Percentiles rank a stretch among this genome's conserved stretches.
phyloP scores from a whole-genome alignment of 2,329 filamentous ascomycete genomes.

The Stagonosporopsis cucurbitacearum region DNA sequence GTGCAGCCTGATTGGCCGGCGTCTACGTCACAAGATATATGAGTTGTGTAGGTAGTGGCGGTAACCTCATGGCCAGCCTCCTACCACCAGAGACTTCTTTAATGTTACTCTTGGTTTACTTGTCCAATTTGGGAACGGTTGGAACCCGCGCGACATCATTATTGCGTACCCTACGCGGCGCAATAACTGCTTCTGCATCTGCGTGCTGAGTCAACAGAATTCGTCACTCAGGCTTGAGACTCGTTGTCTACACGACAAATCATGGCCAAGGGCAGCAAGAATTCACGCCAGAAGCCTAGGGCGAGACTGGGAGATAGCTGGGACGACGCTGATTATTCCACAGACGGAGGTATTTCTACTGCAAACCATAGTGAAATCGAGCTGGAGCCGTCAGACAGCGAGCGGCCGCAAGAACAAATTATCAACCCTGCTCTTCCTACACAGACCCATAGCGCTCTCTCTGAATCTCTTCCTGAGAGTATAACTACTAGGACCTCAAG shows the following conservation, averaged over 20 bases:
- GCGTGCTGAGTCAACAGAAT: not conserved
- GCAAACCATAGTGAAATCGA: slow-evolving; percentile 35
- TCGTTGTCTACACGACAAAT: not conserved
- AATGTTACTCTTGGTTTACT: slow-evolving; percentile 1
- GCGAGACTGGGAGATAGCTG: slow-evolving; percentile 45
- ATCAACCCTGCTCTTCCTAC: slow-evolving; percentile 20
- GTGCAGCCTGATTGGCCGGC: slow-evolving; percentile 33
- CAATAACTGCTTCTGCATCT: not conserved
- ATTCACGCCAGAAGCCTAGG: slow-evolving; percentile 26
- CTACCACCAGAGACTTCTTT: slow-evolving; percentile 9
- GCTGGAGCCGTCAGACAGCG: slow-evolving; percentile 30
- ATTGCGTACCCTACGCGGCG: not conserved
- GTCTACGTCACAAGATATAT: slow-evolving; percentile 35
- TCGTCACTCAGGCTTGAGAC: not conserved
- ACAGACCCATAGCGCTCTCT: slow-evolving; percentile 14
- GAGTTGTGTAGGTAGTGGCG: slow-evolving; percentile 32
- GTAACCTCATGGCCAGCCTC: slow-evolving; percentile 28
- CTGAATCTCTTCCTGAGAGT: slow-evolving; percentile 14
- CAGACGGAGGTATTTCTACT: slow-evolving; percentile 38
- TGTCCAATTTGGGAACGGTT: not conserved
- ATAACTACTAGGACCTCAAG: slow-evolving; percentile 12
- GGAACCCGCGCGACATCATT: not conserved
- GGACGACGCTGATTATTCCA: slow-evolving; percentile 40
- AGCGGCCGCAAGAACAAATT: slow-evolving; percentile 21
- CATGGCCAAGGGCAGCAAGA: slow-evolving; percentile 14